Evolutionary conservation across 257 asterid species (phyloP).

Genomic region (Solanum infundibuliforme): DNA sequence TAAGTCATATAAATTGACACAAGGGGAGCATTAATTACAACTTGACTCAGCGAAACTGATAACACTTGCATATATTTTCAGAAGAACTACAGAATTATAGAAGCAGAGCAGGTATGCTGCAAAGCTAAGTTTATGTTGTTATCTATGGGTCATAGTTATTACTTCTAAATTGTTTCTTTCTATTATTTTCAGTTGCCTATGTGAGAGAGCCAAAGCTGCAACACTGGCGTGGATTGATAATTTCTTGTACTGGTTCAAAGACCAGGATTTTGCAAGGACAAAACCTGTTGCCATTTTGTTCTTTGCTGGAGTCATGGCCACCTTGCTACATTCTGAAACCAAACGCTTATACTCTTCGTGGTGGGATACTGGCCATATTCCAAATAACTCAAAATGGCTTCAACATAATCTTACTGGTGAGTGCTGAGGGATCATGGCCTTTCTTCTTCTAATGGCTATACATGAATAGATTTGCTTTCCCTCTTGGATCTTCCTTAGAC

Average conservation of each 20-base stretch:
- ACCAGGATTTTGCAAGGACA: constrained; percentile 19
- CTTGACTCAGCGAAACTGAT: neutral
- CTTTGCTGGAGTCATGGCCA: constrained; percentile 55
- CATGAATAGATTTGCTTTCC: neutral
- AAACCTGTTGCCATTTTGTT: constrained; percentile 21
- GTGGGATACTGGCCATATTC: constrained; percentile 90
- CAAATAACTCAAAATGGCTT: constrained; percentile 91
- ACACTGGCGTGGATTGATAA: constrained; percentile 13
- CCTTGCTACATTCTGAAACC: constrained; percentile 46
- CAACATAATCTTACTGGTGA: constrained; percentile 76
- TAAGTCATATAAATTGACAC: neutral
- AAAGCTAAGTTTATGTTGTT: neutral
- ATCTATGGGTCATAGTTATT: neutral
- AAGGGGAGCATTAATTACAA: neutral
- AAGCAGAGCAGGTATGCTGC: neutral
- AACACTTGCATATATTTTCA: neutral
- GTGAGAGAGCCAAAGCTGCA: neutral
- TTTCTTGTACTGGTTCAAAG: constrained; percentile 21
- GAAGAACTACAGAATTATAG: neutral
- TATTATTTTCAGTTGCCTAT: neutral
- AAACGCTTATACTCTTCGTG: constrained; percentile 78
- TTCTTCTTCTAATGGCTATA: neutral
- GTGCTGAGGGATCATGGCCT: neutral
- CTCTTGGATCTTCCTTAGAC: neutral
- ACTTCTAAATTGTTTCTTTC: neutral